Base-by-base conservation (phyloP, 2,329 filamentous ascomycete species). In the Stromatinia cepivora region DNA sequence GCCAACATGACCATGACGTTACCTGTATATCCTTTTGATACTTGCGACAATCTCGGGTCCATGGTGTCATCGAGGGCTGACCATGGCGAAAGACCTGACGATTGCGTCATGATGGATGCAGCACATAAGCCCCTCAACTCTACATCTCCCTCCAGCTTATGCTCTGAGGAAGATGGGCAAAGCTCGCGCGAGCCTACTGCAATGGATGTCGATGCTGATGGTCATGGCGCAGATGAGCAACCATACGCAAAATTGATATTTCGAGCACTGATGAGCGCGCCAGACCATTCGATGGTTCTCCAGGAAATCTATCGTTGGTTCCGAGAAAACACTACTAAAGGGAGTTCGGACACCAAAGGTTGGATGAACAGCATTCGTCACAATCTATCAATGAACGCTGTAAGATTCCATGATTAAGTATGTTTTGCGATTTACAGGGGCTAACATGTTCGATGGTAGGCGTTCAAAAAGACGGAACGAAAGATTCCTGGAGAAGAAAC, bases 301-400 rank as follows among this genome's bases (percentile, higher is more conserved):
- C 89, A 93, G 74, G 90, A 96, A 67, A 92, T 98, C 69, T 98
- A 98, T 80, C 85, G 90, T 69, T 98, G 94, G 93, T 97, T 98
- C 76, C 84, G 87, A 54, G 85, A 89, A 39, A 90, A 97, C 76
- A 97, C 93, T 3, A 86, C 87, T 73, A 97, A 95, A 79, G 88
- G 87, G 6, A 84, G 85, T 58, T 78, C 80, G 25, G 84, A 83
- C 10, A 82, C 80, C 17, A 90, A 89, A 75, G 94, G 94, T 13
- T 98, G 94, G 94, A 91, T 94, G 81, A 98, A 97, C 80, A 97
- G 92, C 78, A 96, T 98, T 73, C 88, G 94, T 2, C 94, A 98
- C 79, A 98, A 98, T 75, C 83, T 98, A 10, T 97, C 93, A 61
- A 97, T 98, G 94, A 98, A 98, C 76, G 85, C 86, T 71, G 94